Conservation (phyloP, 345 rosid genomes). For the Raphanus raphanistrum region DNA sequence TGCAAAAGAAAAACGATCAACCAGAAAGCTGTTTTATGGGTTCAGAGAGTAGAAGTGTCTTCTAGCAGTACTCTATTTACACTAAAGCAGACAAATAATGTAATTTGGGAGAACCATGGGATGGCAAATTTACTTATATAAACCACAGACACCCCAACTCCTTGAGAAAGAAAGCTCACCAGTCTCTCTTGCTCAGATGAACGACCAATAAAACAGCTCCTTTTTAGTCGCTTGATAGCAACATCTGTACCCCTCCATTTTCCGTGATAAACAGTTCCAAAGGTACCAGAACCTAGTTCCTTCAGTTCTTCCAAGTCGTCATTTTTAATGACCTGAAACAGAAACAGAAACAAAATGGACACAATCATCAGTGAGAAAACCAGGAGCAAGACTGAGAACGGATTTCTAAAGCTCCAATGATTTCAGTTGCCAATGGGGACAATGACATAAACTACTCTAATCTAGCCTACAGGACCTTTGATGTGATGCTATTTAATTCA, state of each 20-base stretch:
- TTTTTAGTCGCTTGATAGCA: constrained; percentile 90
- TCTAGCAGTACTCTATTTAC: constrained; percentile 13
- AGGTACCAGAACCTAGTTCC: constrained; percentile 96
- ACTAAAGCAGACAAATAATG: constrained; percentile 16
- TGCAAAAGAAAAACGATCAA: constrained; percentile 14
- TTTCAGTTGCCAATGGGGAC: constrained; percentile 8
- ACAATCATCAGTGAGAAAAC: constrained; percentile 12
- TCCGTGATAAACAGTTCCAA: constrained; percentile 99
- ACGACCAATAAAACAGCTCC: constrained; percentile 91
- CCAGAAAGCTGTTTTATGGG: constrained; percentile 5
- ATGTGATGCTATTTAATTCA: too few species aligned
- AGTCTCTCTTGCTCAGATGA: constrained; percentile 95
- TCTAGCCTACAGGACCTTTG: not conserved
- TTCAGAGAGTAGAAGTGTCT: not conserved
- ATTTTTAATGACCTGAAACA: constrained; percentile 72
- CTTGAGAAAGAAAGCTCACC: constrained; percentile 46
- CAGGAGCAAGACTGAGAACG: constrained; percentile 10
- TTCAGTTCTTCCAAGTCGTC: constrained; percentile 96
- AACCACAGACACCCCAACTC: constrained; percentile 1
- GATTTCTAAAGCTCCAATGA: constrained; percentile 14
- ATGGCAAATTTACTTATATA: not conserved
- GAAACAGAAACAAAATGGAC: constrained; percentile 4
- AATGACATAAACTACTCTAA: not conserved
- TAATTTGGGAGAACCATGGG: constrained; percentile 3
- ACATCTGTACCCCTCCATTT: constrained; percentile 99